Conservation (phyloP, 2,329 filamentous ascomycete genomes). For the Xylaria sp. region DNA sequence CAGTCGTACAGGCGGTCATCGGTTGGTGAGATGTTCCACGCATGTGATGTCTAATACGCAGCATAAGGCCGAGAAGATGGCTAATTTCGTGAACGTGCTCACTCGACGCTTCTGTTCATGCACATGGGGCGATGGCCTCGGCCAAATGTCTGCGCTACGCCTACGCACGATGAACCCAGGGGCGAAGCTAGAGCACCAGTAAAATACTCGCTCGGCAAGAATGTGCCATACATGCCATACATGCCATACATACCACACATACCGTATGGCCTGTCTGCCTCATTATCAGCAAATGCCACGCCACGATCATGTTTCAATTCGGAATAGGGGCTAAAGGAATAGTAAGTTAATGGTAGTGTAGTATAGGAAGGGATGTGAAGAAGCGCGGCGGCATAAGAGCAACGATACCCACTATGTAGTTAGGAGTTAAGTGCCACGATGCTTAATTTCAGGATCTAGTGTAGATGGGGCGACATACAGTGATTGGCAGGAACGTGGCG, state of each 20-base stretch:
- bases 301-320: slow-evolving; percentile 27
- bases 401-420: background rate
- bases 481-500: background rate
- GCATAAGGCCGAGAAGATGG: slow-evolving; percentile 40
- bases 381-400: slow-evolving; percentile 6
- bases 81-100: slow-evolving; percentile 22
- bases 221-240: too few species aligned
- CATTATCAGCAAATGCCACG: slow-evolving; percentile 22
- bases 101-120: slow-evolving; percentile 19
- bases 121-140: slow-evolving; percentile 1
- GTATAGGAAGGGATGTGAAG: slow-evolving; percentile 10
- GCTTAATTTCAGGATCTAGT: slow-evolving; percentile 12
- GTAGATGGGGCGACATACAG: slow-evolving; percentile 1
- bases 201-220: too few species aligned
- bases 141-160: slow-evolving; percentile 1
- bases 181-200: background rate
- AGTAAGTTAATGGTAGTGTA: background rate
- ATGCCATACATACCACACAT: too few species aligned
- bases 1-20: slow-evolving; percentile 17
- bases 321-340: slow-evolving; percentile 9
- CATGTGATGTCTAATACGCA: slow-evolving; percentile 47
- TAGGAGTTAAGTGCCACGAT: slow-evolving; percentile 11
- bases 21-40: slow-evolving; percentile 28
- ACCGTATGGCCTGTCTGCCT: slow-evolving; percentile 26
- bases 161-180: background rate